Evolutionary conservation across 2,329 filamentous ascomycete genomes (phyloP).

Genomic region (Myriosclerotinia curreyana): DNA sequence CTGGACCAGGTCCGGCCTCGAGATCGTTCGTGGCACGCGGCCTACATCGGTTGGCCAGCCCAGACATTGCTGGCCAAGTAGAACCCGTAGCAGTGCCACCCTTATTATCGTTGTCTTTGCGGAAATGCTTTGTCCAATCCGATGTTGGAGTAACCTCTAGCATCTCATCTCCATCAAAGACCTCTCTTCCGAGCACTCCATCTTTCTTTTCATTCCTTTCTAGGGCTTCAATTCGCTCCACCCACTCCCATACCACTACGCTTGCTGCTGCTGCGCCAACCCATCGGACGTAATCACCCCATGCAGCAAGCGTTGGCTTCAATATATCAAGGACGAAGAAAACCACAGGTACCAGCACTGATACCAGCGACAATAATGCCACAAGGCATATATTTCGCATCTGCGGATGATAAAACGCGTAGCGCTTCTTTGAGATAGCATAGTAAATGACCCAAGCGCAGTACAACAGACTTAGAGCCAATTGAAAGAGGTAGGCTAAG

Average conservation of each 20-base stretch:
- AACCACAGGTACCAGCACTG: slow-evolving; percentile 67
- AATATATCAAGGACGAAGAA: slow-evolving; percentile 74
- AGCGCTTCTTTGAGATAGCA: slow-evolving; percentile 65
- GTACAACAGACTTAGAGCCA: slow-evolving; percentile 67
- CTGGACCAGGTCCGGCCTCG: slow-evolving; percentile 25
- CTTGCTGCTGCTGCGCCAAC: slow-evolving; percentile 71
- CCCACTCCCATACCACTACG: slow-evolving; percentile 81
- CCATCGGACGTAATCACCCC: slow-evolving; percentile 76
- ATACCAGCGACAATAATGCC: slow-evolving; percentile 60
- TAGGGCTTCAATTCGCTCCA: slow-evolving; percentile 68
- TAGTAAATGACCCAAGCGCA: slow-evolving; percentile 75
- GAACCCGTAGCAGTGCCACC: slow-evolving; percentile 30
- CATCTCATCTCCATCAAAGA: slow-evolving; percentile 74
- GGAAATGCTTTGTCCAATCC: slow-evolving; percentile 43
- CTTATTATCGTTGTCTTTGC: slow-evolving; percentile 25
- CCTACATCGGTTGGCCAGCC: slow-evolving; percentile 34
- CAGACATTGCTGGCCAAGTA: slow-evolving; percentile 47
- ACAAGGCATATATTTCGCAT: slow-evolving; percentile 70
- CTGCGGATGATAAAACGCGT: slow-evolving; percentile 68
- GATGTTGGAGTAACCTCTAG: slow-evolving; percentile 59
- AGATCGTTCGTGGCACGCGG: slow-evolving; percentile 30
- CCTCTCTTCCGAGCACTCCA: slow-evolving; percentile 65
- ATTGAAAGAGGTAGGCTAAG: slow-evolving; percentile 67
- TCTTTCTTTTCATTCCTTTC: slow-evolving; percentile 28
- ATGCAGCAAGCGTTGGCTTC: slow-evolving; percentile 65